Base-by-base conservation (phyloP, 2,329 filamentous ascomycete genomes). In the Venturiaceae sp. region DNA sequence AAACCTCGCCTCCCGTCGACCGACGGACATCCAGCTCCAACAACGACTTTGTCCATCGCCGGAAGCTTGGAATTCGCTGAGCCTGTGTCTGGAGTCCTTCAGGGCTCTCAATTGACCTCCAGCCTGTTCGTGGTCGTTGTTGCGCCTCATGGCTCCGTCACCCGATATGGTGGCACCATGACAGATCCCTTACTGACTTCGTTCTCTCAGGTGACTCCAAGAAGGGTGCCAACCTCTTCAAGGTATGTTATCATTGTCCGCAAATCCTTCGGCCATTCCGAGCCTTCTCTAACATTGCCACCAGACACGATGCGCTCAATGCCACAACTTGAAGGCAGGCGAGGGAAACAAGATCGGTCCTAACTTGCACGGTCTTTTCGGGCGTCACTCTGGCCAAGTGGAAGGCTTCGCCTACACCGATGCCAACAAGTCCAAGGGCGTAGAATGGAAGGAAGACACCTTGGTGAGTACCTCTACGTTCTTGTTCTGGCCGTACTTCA, bases 171-270 rank as follows among this genome's bases (percentile, higher is more conserved):
- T 50, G 44, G 2, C 26, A 50, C 30, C 14, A n/a, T 30, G 3
- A 16, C 14, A 50, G 16, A 9, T 16, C 21, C 5, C 44, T 50
- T 28, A 50, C 23, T 7, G 6, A 30, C n/a, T n/a, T n/a, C n/a
- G n/a, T n/a, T n/a, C 14, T 8, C 5, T 3, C 19, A 96, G 92
- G 91, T 83, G 91, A 96, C 78, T 72, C 81, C 72, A 91, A 92
- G 83, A 96, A 96, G 88, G 92, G 92, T 84, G 92, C 91, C 78
- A 89, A 87, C 83, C 90, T 97, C 75, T 97, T 97, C 90, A 96
- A 96, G 86, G 79, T 80, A 72, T 67, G 69, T 60, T 50, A 33
- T n/a, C n/a, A 19, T 16, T 30, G 23, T 28, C 16, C 7, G 33
- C 16, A 30, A 56, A 19, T 26, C 32, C n/a, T 19, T 30, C 3